Base-by-base conservation (phyloP, 139 green algal species). In the Chlamydomonas schloesseri region DNA sequence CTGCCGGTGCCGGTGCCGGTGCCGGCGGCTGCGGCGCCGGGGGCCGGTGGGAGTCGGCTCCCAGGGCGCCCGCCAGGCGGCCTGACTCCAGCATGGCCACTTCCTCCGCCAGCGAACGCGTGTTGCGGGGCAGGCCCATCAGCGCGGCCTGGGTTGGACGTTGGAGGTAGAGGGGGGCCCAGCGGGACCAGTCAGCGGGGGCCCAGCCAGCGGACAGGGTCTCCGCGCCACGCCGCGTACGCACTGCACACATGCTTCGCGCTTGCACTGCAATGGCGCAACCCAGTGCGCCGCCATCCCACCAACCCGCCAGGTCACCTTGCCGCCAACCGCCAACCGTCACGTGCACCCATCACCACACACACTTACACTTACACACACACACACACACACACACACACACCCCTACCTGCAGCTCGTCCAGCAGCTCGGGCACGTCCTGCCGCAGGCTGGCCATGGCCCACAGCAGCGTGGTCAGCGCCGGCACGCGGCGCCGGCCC, bases 391-490 rank as follows among this genome's bases (percentile, higher is more conserved):
- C n/a, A n/a, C n/a, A n/a, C n/a, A n/a, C n/a, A n/a, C n/a, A n/a
- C 42, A 36, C 14, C 26, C 76, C 13, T 28, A 78, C 68, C 80
- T 78, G 80, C 68, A 86, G 23, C 33, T 77, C 80, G 2, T 86
- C 80, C 80, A 78, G 18, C 36, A 86, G 47, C 50, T 77, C 67
- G 20, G 68, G 67, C 33, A 23, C 20, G 55, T 86, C 80, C 3
- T 86, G 68, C 31, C 68, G 80, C 80, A 86, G 33, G 33, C 33
- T 46, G 50, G 80, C 80, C 68, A 86, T 69, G 20, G 33, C 50
- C 80, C 80, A 86, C 80, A 86, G 33, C 50, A 86, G 58, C 4
- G 50, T 78, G 28, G 68, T 55, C 53, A 86, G 68, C 68, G 78
- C 68, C 33, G 80, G 53, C 62, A 78, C 53, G 65, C 80, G 50